These are phyloP conservation scores for Colletotrichum aenigma DNA, from an alignment of 2,329 filamentous ascomycete species.

Conservation along the genomic window DNA sequence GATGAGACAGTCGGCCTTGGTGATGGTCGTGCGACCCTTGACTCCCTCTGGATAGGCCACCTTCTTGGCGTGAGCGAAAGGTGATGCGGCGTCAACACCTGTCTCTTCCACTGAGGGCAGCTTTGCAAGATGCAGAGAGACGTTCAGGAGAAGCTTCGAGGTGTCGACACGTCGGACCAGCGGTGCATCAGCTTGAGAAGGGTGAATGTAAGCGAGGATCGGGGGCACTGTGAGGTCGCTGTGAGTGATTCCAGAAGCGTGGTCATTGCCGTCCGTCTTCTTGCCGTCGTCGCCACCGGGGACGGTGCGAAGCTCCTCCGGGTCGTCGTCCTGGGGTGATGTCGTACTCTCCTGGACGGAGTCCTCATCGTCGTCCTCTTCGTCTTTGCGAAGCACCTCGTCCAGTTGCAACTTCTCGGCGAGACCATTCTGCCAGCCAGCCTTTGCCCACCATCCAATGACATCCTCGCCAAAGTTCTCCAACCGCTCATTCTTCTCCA, in stretches of 20 bases:
- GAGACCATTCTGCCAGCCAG: slow-evolving; percentile 85
- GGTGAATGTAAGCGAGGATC: slow-evolving; percentile 83
- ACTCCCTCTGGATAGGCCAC: slow-evolving; percentile 84
- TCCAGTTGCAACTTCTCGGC: slow-evolving; percentile 77
- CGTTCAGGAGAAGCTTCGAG: slow-evolving; percentile 76
- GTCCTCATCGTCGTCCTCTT: slow-evolving; percentile 42
- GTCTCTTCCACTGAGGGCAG: slow-evolving; percentile 73
- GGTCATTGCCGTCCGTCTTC: neutral
- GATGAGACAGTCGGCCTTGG: slow-evolving; percentile 79
- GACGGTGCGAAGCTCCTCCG: slow-evolving; percentile 21
- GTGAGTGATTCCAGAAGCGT: slow-evolving; percentile 27
- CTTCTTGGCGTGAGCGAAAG: slow-evolving; percentile 80
- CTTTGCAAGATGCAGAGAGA: slow-evolving; percentile 87
- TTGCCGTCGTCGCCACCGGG: neutral
- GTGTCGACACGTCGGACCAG: slow-evolving; percentile 90
- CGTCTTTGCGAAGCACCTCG: slow-evolving; percentile 60
- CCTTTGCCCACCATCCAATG: slow-evolving; percentile 94
- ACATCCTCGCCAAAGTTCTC: slow-evolving; percentile 92
- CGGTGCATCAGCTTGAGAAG: slow-evolving; percentile 54
- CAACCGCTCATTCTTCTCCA: slow-evolving; percentile 78
- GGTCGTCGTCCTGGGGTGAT: slow-evolving; percentile 27
- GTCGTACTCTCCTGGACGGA: slow-evolving; percentile 31
- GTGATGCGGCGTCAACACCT: slow-evolving; percentile 62
- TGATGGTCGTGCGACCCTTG: slow-evolving; percentile 80
- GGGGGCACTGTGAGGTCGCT: slow-evolving; percentile 59